These are phyloP conservation scores for Kockiozyma suomiensis DNA, from an alignment of 805 yeast species.

Conservation along the genomic window DNA sequence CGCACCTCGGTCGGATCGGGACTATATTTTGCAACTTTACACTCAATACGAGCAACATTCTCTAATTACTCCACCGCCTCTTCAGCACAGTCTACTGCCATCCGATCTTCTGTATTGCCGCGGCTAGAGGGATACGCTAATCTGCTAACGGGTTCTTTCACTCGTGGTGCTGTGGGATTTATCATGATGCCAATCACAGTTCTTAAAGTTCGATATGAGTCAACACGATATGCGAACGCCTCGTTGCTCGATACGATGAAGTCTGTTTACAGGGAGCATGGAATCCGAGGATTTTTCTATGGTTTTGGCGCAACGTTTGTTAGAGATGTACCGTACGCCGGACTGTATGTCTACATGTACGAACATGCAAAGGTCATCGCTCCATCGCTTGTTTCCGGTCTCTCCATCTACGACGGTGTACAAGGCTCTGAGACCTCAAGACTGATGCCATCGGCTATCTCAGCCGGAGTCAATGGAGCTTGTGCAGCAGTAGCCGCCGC, in stretches of 20 bases:
- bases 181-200: slow-evolving; percentile 94
- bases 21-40: slow-evolving; percentile 73
- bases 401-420: background rate
- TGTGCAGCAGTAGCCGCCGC: slow-evolving; percentile 83
- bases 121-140: slow-evolving; percentile 70
- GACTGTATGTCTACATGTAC: slow-evolving; percentile 82
- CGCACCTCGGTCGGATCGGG: slow-evolving; percentile 92
- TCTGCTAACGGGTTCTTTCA: slow-evolving; percentile 71
- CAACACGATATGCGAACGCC: slow-evolving; percentile 69
- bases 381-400: slow-evolving; percentile 48
- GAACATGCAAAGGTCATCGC: slow-evolving; percentile 67
- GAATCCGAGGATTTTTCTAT: slow-evolving; percentile 72
- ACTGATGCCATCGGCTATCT: slow-evolving; percentile 40
- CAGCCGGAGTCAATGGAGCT: slow-evolving; percentile 65
- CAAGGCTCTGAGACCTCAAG: background rate
- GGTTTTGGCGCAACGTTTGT: slow-evolving; percentile 87
- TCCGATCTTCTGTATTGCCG: slow-evolving; percentile 58
- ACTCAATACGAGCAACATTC: slow-evolving; percentile 52
- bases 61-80: background rate
- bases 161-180: slow-evolving; percentile 81
- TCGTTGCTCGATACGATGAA: slow-evolving; percentile 63
- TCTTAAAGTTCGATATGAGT: slow-evolving; percentile 84
- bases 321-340: slow-evolving; percentile 96
- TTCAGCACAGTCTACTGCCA: background rate
- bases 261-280: slow-evolving; percentile 56